Percentiles rank a stretch among this genome's conserved stretches.
Evolutionary conservation across 2,329 filamentous ascomycete species (phyloP).

Genomic region (Magnaporthiopsis incrustans): DNA sequence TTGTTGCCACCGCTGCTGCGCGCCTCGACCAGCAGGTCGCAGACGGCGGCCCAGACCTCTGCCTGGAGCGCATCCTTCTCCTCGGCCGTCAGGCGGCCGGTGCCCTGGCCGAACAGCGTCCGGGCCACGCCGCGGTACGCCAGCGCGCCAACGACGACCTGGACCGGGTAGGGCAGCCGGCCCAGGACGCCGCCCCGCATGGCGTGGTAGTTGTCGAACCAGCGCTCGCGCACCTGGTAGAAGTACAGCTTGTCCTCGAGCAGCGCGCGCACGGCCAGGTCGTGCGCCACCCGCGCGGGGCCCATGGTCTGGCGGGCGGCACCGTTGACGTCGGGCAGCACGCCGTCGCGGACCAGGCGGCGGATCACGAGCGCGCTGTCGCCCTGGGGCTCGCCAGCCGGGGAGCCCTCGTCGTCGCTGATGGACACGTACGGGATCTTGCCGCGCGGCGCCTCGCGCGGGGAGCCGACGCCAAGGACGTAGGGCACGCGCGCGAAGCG

Average conservation of each 20-base stretch:
- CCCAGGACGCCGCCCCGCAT: conserved; percentile 46
- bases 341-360: conserved; percentile 29
- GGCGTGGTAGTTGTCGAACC: conserved; percentile 49
- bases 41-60: conserved; percentile 48
- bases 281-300: conserved; percentile 31
- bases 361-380: conserved; percentile 50
- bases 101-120: conserved; percentile 49
- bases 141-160: conserved; percentile 41
- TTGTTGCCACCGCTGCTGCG: no score
- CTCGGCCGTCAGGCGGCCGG: conserved; percentile 37
- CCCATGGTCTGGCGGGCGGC: conserved; percentile 30
- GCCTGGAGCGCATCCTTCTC: conserved; percentile 37
- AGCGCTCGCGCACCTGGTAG: conserved; percentile 43
- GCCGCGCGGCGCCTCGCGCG: conserved; percentile 38
- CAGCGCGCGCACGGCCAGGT: conserved; percentile 44
- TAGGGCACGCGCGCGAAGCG: conserved; percentile 45
- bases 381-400: conserved; percentile 22
- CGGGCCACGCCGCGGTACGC: conserved; percentile 32
- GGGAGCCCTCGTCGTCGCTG: conserved; percentile 16
- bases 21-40: conserved; percentile 28
- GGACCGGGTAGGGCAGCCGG: conserved; percentile 42
- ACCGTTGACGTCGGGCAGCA: conserved; percentile 33
- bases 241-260: conserved; percentile 56
- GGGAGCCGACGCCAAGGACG: conserved; percentile 33
- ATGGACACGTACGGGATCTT: conserved; percentile 50